A percentile compares a stretch with the other conserved stretches of the same genome.
These are phyloP conservation scores for Salix purpurea DNA, from an alignment of 345 rosid genomes.

Conservation along the genomic window DNA sequence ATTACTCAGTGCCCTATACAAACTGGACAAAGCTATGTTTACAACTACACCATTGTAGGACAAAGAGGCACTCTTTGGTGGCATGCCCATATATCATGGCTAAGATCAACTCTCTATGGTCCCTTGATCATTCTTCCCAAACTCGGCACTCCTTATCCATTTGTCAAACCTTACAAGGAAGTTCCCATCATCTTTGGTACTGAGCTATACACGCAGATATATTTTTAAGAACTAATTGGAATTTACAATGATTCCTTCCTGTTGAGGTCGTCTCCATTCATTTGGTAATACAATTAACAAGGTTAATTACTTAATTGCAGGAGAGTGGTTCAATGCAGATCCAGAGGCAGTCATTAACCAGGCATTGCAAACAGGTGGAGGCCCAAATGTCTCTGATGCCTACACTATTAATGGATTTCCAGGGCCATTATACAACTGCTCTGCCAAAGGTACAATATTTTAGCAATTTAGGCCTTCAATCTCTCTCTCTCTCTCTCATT, in stretches of 20 bases:
- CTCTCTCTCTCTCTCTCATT: too few relatives aligned
- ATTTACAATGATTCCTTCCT: neutral
- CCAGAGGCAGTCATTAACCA: neutral
- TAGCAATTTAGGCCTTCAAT: too few relatives aligned
- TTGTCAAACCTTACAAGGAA: neutral
- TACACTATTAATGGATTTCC: constrained; percentile 1
- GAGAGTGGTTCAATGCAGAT: constrained; percentile 4
- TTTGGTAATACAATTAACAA: neutral
- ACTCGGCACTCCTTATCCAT: constrained; percentile 4
- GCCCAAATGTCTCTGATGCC: neutral
- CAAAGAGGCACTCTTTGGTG: constrained; percentile 19
- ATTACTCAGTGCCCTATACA: too few relatives aligned
- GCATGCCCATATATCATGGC: constrained; percentile 16
- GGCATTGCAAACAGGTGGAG: neutral
- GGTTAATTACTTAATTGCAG: neutral
- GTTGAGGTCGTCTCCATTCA: neutral
- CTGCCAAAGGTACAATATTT: neutral
- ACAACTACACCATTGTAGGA: constrained; percentile 1
- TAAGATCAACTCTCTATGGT: constrained; percentile 10
- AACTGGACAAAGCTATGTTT: neutral
- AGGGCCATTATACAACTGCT: constrained; percentile 1
- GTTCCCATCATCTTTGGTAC: neutral
- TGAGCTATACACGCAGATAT: neutral
- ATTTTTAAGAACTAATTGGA: neutral
- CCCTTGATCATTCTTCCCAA: constrained; percentile 14